A percentile compares a stretch with the other conserved stretches of the same genome.
These are phyloP conservation scores for Zasmidium citrigriseum DNA, from an alignment of 2,329 filamentous ascomycete genomes.

Conservation along the genomic window DNA sequence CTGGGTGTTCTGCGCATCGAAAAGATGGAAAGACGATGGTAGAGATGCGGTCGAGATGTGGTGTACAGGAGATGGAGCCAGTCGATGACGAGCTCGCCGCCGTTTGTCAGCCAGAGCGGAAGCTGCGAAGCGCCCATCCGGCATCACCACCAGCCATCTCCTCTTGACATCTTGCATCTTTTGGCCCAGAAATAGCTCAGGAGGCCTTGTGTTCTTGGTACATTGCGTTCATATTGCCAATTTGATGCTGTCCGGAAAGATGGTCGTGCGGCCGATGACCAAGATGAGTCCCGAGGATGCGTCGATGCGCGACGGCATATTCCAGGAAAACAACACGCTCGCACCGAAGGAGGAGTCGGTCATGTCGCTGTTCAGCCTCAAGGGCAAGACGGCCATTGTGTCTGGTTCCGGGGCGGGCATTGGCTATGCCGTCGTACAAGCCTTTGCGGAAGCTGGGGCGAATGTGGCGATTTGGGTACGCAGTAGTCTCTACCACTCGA, in stretches of 20 bases:
- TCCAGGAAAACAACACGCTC: constrained; percentile 38
- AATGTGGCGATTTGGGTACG: constrained; percentile 45
- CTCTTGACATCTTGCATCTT: background rate
- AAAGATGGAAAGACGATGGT: too few species aligned
- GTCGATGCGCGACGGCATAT: constrained; percentile 38
- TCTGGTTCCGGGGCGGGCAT: constrained; percentile 39
- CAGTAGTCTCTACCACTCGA: background rate
- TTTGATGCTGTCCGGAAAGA: background rate
- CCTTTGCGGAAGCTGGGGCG: constrained; percentile 42
- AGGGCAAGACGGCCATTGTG: constrained; percentile 38
- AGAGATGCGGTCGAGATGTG: background rate
- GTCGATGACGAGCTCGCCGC: background rate
- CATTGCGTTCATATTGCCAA: background rate
- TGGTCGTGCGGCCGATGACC: constrained; percentile 5
- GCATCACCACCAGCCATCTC: background rate
- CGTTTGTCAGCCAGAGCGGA: background rate
- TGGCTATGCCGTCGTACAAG: constrained; percentile 35
- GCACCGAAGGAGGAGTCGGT: constrained; percentile 31
- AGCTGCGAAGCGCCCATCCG: background rate
- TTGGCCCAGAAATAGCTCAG: background rate
- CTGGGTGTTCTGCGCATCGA: background rate
- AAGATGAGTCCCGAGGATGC: constrained; percentile 33
- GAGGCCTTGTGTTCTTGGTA: background rate
- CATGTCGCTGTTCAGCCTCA: constrained; percentile 31
- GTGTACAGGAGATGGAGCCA: background rate